Evolutionary conservation across 2,329 filamentous ascomycete species (phyloP).

Genomic region (Chaetomium olivaceum): DNA sequence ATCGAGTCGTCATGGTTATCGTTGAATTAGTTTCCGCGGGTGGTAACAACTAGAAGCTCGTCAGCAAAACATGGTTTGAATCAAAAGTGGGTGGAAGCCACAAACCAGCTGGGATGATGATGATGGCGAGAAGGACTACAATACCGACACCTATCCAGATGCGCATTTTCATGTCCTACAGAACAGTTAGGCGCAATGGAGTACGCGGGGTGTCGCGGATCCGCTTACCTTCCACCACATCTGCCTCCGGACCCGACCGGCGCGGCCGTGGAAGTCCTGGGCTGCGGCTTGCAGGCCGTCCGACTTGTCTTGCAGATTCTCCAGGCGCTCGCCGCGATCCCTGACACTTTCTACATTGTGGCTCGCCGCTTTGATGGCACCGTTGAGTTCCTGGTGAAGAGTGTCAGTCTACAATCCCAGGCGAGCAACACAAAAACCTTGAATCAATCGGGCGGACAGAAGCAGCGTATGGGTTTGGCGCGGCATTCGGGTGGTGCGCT

Average conservation of each 20-base stretch:
- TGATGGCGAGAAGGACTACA: conserved; percentile 86
- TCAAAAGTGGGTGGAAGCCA: conserved; percentile 16
- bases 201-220: background rate
- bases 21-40: conserved; percentile 21
- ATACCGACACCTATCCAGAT: conserved; percentile 92
- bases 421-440: background rate
- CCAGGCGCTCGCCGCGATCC: conserved; percentile 85
- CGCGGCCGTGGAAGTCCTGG: conserved; percentile 92
- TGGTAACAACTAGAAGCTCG: conserved; percentile 29
- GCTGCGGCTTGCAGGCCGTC: conserved; percentile 90
- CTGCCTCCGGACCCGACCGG: conserved; percentile 93
- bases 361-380: conserved; percentile 91
- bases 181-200: conserved; percentile 17
- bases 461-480: background rate
- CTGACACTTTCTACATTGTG: conserved; percentile 98
- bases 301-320: conserved; percentile 77
- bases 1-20: conserved; percentile 29
- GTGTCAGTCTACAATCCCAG: conserved; percentile 18
- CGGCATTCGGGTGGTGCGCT: background rate
- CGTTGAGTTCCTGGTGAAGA: conserved; percentile 82
- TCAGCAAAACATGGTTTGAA: conserved; percentile 14
- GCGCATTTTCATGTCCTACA: conserved; percentile 95
- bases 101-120: conserved; percentile 90
- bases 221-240: conserved; percentile 88
- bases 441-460: background rate